Conservation (phyloP, 306 rosid genomes). For the Sechiopsis laciniata region DNA sequence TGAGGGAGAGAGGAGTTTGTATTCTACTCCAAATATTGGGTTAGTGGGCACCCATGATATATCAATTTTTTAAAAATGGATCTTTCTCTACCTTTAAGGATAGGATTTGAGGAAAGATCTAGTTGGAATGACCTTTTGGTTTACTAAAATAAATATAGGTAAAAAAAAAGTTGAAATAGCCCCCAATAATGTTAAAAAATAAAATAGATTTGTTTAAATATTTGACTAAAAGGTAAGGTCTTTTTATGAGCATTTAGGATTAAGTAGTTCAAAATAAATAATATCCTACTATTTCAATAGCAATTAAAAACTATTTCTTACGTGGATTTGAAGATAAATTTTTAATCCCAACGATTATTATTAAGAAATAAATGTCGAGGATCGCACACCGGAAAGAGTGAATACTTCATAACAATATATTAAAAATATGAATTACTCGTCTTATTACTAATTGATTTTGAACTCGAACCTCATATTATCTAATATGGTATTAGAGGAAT, state of each 20-base stretch:
- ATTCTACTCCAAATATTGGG: slow-evolving; percentile 21
- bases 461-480: no score
- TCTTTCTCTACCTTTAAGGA: not conserved
- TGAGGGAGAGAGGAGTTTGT: not conserved
- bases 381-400: no score
- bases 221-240: not conserved
- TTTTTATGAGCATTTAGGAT: not conserved
- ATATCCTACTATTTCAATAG: not conserved
- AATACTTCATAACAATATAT: no score
- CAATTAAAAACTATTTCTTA: not conserved
- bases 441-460: no score
- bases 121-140: not conserved
- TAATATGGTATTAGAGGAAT: no score
- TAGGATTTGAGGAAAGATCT: slow-evolving; percentile 13
- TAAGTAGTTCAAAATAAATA: no score
- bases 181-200: not conserved
- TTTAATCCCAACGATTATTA: not conserved
- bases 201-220: not conserved
- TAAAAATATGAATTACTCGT: no score
- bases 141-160: not conserved
- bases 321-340: not conserved
- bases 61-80: not conserved
- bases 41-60: slow-evolving; percentile 19
- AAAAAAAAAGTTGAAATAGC: not conserved
- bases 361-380: not conserved